These are phyloP conservation scores for Candida multigemmis DNA, from an alignment of 805 yeast genomes.

Conservation along the genomic window DNA sequence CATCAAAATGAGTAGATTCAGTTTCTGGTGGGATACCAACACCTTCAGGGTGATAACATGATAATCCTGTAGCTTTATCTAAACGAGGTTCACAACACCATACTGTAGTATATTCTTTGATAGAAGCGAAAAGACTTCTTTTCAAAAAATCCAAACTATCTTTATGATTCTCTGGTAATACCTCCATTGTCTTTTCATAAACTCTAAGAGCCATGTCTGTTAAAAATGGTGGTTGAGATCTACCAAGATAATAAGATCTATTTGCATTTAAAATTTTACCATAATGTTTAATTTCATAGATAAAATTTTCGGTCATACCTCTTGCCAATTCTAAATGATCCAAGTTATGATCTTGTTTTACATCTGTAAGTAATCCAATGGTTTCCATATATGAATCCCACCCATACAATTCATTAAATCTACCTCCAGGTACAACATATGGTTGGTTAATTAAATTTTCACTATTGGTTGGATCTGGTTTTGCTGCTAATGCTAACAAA, in stretches of 20 bases:
- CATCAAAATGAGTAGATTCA: slow-evolving; percentile 78
- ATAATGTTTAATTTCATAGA: slow-evolving; percentile 81
- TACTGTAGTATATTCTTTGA: slow-evolving; percentile 72
- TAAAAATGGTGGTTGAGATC: slow-evolving; percentile 95
- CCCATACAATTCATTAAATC: slow-evolving; percentile 93
- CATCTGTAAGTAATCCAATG: slow-evolving; percentile 66
- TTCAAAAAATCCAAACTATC: slow-evolving; percentile 51
- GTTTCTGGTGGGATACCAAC: slow-evolving; percentile 96
- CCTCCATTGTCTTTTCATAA: slow-evolving; percentile 46
- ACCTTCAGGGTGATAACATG: slow-evolving; percentile 87
- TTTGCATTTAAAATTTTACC: slow-evolving; percentile 93
- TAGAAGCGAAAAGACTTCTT: slow-evolving; percentile 68
- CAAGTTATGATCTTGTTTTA: slow-evolving; percentile 12
- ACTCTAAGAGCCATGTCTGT: slow-evolving; percentile 84
- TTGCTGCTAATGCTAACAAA: slow-evolving; percentile 70
- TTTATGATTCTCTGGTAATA: slow-evolving; percentile 22
- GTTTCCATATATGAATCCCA: slow-evolving; percentile 97
- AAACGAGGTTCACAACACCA: slow-evolving; percentile 74
- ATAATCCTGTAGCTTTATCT: slow-evolving; percentile 67
- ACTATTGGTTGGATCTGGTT: slow-evolving; percentile 45
- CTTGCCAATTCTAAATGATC: slow-evolving; percentile 61
- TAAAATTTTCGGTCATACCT: slow-evolving; percentile 88
- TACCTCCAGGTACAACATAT: slow-evolving; percentile 94
- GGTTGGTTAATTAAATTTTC: slow-evolving; percentile 57
- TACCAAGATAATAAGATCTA: slow-evolving; percentile 78